Percentiles rank a stretch among this genome's conserved stretches.
phyloP scores from a whole-genome alignment of 179 eudicot genomes.

The Actinidia chinensis region DNA sequence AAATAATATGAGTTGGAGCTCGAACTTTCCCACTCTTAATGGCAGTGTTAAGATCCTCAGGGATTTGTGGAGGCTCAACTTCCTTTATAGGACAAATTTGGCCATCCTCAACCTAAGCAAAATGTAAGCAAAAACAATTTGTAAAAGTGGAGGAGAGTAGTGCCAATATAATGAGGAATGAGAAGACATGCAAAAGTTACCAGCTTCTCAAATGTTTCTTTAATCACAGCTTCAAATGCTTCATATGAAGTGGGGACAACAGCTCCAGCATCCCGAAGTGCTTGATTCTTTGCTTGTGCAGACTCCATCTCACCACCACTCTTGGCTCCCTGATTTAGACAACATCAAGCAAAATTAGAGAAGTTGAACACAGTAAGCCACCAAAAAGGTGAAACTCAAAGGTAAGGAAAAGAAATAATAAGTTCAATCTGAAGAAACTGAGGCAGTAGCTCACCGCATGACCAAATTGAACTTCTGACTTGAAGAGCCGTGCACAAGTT shows the following conservation, averaged over 20 bases:
- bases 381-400: neutral
- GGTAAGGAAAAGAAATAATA: neutral
- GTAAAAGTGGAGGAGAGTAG: neutral
- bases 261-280: constrained; percentile 91
- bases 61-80: constrained; percentile 92
- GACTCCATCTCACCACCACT: constrained; percentile 99
- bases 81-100: constrained; percentile 76
- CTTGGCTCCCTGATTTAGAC: constrained; percentile 76
- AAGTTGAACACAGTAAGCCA: neutral
- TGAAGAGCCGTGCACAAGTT: constrained; percentile 95
- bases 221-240: constrained; percentile 78
- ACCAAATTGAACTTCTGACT: constrained; percentile 99
- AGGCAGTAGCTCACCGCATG: constrained; percentile 71
- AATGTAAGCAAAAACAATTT: neutral
- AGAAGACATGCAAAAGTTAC: constrained; percentile 32
- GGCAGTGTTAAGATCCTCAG: constrained; percentile 88
- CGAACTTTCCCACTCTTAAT: constrained; percentile 98
- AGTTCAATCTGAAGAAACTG: neutral
- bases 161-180: neutral
- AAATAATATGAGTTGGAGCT: constrained; percentile 96
- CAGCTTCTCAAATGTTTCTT: constrained; percentile 82
- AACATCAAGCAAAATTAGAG: constrained; percentile 18
- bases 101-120: constrained; percentile 68
- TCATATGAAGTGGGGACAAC: constrained; percentile 92
- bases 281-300: constrained; percentile 98